These are phyloP conservation scores for Silene uniflora DNA, from an alignment of 148 eudicot genomes.

Conservation along the genomic window DNA sequence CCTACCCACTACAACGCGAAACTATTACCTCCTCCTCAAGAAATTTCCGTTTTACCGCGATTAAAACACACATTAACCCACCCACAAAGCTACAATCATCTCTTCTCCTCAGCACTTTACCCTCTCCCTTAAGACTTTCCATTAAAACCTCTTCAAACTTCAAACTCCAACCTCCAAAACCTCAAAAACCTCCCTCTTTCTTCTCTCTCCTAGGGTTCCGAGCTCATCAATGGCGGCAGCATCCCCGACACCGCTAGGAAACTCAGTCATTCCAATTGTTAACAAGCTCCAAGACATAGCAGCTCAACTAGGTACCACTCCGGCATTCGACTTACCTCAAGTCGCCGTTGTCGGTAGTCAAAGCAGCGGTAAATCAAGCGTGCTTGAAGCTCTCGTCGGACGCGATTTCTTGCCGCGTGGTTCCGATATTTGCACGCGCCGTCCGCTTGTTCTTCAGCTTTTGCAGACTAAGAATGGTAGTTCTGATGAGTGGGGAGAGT, in stretches of 20 bases:
- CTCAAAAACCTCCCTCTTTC: background rate
- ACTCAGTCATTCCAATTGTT: conserved; percentile 74
- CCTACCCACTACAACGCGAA: too few relatives aligned
- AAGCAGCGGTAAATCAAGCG: conserved; percentile 93
- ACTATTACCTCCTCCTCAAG: too few relatives aligned
- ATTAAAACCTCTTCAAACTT: conserved; percentile 3
- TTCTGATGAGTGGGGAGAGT: conserved; percentile 82
- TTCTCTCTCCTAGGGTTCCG: conserved; percentile 4
- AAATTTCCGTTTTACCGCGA: too few relatives aligned
- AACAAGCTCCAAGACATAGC: conserved; percentile 89
- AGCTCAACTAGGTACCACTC: conserved; percentile 62
- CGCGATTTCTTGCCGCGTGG: conserved; percentile 95
- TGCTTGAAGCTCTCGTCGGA: conserved; percentile 80
- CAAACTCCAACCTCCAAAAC: background rate
- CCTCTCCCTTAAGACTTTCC: background rate
- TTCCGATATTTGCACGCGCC: conserved; percentile 73
- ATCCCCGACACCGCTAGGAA: conserved; percentile 47
- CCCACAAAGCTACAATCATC: too few relatives aligned
- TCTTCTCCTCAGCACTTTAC: background rate
- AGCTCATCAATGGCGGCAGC: conserved; percentile 32
- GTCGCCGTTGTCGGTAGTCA: conserved; percentile 91
- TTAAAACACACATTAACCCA: too few relatives aligned
- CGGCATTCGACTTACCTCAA: conserved; percentile 69
- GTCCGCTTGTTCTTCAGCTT: conserved; percentile 83
- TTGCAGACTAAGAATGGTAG: conserved; percentile 58